A percentile compares a stretch with the other conserved stretches of the same genome.
phyloP scores from a whole-genome alignment of 805 yeast species.

The Torulaspora maleeae region DNA sequence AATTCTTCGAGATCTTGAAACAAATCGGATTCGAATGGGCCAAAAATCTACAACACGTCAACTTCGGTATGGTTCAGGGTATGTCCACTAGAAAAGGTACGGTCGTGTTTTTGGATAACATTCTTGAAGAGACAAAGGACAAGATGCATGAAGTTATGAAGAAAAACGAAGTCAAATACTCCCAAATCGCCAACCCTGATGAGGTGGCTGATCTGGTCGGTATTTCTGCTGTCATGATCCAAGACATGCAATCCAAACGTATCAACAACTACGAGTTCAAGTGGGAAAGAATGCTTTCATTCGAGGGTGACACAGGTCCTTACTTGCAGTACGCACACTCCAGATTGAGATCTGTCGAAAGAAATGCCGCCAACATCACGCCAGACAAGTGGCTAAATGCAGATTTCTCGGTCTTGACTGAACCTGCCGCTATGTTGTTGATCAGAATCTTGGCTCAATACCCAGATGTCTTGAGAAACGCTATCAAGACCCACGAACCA shows the following conservation, averaged over 20 bases:
- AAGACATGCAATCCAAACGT: conserved; percentile 97
- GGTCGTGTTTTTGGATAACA: conserved; percentile 93
- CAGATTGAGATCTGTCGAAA: conserved; percentile 88
- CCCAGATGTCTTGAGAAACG: conserved; percentile 83
- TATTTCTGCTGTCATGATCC: conserved; percentile 96
- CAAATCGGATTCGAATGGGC: conserved; percentile 92
- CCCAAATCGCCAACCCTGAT: conserved; percentile 91
- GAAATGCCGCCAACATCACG: conserved; percentile 59
- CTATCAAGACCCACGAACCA: conserved; percentile 83
- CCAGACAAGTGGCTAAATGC: conserved; percentile 43
- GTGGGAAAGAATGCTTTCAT: conserved; percentile 97
- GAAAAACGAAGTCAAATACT: conserved; percentile 82
- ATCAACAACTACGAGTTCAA: conserved; percentile 92
- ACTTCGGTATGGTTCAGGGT: conserved; percentile 97
- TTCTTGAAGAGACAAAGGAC: conserved; percentile 86
- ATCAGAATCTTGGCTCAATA: conserved; percentile 79
- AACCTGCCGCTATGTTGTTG: conserved; percentile 65
- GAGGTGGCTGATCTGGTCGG: conserved; percentile 93
- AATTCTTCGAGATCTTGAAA: conserved; percentile 88
- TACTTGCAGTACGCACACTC: conserved; percentile 98
- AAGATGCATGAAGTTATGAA: conserved; percentile 96
- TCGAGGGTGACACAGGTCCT: conserved; percentile 99
- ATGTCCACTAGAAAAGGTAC: conserved; percentile 99
- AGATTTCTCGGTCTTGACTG: conserved; percentile 58
- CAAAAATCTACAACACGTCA: conserved; percentile 69